These are phyloP conservation scores for Chionographis japonica DNA, from an alignment of 106 monocot genomes.

Conservation along the genomic window DNA sequence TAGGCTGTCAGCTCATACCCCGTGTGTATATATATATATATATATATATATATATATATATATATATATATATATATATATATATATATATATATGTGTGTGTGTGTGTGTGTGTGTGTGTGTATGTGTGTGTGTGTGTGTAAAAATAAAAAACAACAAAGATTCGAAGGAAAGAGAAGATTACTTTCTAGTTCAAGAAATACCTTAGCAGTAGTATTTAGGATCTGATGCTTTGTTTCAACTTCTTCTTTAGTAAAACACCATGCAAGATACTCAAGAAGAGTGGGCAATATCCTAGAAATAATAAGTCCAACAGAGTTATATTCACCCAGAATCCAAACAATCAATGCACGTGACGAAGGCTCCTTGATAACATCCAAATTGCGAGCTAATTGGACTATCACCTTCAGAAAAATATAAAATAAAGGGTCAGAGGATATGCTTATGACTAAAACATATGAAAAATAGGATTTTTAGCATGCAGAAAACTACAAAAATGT, in stretches of 20 bases:
- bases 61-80: too few species aligned
- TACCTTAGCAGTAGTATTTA: constrained; percentile 86
- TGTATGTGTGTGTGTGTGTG: too few species aligned
- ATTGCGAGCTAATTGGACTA: constrained; percentile 54
- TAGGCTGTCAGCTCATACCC: too few species aligned
- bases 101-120: too few species aligned
- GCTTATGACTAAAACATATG: not conserved
- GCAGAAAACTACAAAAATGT: too few species aligned
- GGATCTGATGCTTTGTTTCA: constrained; percentile 89
- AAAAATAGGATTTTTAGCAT: not conserved
- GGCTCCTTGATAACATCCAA: constrained; percentile 78
- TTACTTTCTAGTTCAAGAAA: not conserved
- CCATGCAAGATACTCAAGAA: constrained; percentile 73
- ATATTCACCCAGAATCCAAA: constrained; percentile 93
- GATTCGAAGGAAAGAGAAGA: not conserved
- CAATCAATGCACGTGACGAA: constrained; percentile 72
- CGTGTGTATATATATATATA: too few species aligned
- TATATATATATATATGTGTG: too few species aligned
- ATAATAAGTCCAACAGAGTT: constrained; percentile 57
- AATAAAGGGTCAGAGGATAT: constrained; percentile 2
- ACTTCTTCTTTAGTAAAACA: constrained; percentile 70
- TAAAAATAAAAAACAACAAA: too few species aligned
- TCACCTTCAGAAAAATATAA: constrained; percentile 43
- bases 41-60: too few species aligned
- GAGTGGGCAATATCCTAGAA: constrained; percentile 42